Evolutionary conservation across 768 basidiomycete species (phyloP), one percentile per base, ranked within the genome.

Genomic region (Mycena kentingensis): DNA sequence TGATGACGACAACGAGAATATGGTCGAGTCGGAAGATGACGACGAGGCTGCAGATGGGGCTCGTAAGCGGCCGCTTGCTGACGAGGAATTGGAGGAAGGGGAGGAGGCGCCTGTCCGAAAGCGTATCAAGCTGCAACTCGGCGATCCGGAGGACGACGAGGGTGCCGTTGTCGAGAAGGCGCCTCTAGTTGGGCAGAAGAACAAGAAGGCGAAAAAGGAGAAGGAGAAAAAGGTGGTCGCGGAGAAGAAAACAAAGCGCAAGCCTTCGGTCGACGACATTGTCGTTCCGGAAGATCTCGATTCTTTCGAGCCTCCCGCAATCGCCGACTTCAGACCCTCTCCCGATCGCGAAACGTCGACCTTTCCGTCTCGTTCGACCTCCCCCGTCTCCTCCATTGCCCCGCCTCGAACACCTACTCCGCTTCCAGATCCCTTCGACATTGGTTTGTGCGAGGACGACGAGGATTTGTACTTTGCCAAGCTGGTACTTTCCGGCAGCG

Each of bases 381-480:
- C 81, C 0, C 80, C 80, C 1, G 62, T 60, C 18, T 66, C 65
- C 5, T 63, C 63, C 42, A 61, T 60, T 43, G 70, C 61, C 34
- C 65, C 63, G 51, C 61, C 68, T 26, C 61, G 67, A 57, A 69
- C 66, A 1, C 77, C 77, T 8, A 78, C 79, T 5, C 75, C 74
- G 1, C 81, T 79, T 13, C 77, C 77, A 13, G 80, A 88, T 65
- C 78, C 78, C 1, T 65, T 85, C 28, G 70, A 70, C 2, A 69
- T 75, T 26, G 88, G 81, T 2, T 61, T 91, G 12, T 88, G 88
- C 57, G 79, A 85, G 31, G 94, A 96, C 65, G 93, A 95, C 60
- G 94, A 97, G 67, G 94, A 97, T 65, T 66, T 90, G 15, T 96
- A 88, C 70, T 93, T 85, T 68, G 77, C 84, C 48, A 84, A 81